These are phyloP conservation scores for Hanseniaspora pseudoguilliermondii DNA, from an alignment of 805 yeast species.

Conservation along the genomic window DNA sequence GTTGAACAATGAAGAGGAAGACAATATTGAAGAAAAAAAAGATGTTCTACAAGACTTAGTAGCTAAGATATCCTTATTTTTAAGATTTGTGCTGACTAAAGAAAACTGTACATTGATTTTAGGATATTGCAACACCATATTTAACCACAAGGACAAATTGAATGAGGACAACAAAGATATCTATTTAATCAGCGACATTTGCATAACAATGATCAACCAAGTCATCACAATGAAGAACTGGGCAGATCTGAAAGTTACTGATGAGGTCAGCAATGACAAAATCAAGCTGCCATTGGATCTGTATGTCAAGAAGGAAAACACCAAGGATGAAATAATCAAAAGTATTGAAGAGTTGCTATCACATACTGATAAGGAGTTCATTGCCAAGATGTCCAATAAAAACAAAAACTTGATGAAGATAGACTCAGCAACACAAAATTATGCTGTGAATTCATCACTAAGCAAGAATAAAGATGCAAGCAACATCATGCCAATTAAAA, in stretches of 20 bases:
- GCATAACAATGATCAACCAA: neutral
- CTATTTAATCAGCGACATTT: conserved; percentile 1
- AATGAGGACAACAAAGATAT: conserved; percentile 5
- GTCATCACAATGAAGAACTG: conserved; percentile 1
- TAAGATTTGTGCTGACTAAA: neutral
- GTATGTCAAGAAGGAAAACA: conserved; percentile 2
- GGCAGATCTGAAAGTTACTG: conserved; percentile 1
- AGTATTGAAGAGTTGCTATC: neutral
- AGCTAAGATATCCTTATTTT: neutral
- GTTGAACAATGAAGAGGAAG: neutral
- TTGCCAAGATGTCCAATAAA: neutral
- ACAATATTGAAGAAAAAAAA: neutral
- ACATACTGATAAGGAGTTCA: neutral
- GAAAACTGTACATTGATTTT: conserved; percentile 8
- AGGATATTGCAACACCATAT: conserved; percentile 1
- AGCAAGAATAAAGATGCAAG: neutral
- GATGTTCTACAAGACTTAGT: neutral
- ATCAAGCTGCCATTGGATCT: conserved; percentile 7
- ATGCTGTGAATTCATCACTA: neutral
- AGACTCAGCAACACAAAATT: neutral
- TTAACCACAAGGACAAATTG: conserved; percentile 3
- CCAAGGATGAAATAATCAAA: neutral
- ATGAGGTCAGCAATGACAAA: neutral
- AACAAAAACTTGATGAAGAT: neutral
- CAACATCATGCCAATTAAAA: neutral